Base-by-base conservation (phyloP, 192 early-diverging fungal genomes). In the Fimicolochytrium jonesii region DNA sequence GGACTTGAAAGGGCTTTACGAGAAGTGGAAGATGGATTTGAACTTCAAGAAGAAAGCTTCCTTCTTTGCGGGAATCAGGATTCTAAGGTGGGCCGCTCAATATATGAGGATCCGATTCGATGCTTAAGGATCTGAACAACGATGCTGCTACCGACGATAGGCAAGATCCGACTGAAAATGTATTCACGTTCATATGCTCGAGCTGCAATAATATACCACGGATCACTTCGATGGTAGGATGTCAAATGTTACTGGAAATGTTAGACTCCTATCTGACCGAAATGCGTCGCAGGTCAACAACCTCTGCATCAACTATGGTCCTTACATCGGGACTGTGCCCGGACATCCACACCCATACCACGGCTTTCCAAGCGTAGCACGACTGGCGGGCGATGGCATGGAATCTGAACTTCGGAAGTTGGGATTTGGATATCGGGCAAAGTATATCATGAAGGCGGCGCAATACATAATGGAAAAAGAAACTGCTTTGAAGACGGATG, bases 381-480 rank as follows among this genome's bases (percentile, higher is more conserved):
- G 58, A 2, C 60, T 96, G 25, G 73, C 77, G 18, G 41, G 63
- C 32, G 74, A 78, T 13, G 75, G 77, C 22, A 69, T 92, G 1
- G 93, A 93, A 56, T 57, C 62, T 9, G 70, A 76, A 33, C 66
- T 99, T 41, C 72, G 87, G 13, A 61, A 70, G 33, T 70, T 95
- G 4, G 94, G 94, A 5, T 99, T 97, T 66, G 96, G 96, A 3
- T 99, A 99, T 66, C 78, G 96, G 6, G 96, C 94, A 50, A 91
- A 88, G 44, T 99, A 94, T 73, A 93, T 97, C 54, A 77, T 78
- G 15, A 71, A 85, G 30, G 86, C 92, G 0, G 89, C 90, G 0
- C 56, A 72, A 34, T 56, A 72, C 43, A 61, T 91, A 4, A 55
- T 74, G 22, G 73, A 78, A 6, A 72, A 89, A 49, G 61, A 64